Percentiles rank a stretch among this genome's conserved stretches.
Evolutionary conservation across 108 stramenopile species (phyloP).

Genomic region (Cylindrotheca closterium): DNA sequence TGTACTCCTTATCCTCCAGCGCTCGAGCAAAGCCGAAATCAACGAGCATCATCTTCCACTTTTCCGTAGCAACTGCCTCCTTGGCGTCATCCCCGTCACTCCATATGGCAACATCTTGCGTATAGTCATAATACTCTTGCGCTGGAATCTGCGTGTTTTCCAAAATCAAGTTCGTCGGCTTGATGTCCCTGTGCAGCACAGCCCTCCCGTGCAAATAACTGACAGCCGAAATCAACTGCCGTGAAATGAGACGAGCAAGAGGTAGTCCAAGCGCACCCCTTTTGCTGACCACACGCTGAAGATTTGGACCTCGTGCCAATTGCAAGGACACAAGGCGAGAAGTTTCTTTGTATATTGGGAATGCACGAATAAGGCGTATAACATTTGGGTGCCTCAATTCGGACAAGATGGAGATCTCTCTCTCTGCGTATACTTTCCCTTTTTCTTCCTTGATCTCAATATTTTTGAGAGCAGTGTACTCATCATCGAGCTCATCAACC

Average conservation of each 20-base stretch:
- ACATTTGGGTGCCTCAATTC: slow-evolving; percentile 80
- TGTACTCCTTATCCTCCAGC: slow-evolving; percentile 43
- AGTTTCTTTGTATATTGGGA: slow-evolving; percentile 44
- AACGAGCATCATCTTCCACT: slow-evolving; percentile 71
- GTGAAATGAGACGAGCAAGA: slow-evolving; percentile 59
- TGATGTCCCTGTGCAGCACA: slow-evolving; percentile 87
- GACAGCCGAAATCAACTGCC: slow-evolving; percentile 73
- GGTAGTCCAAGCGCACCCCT: slow-evolving; percentile 76
- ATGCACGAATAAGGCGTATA: slow-evolving; percentile 64
- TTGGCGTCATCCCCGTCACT: slow-evolving; percentile 60
- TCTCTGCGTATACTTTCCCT: slow-evolving; percentile 63
- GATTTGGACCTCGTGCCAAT: slow-evolving; percentile 69
- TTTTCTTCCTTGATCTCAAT: slow-evolving; percentile 66
- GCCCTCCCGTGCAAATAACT: slow-evolving; percentile 82
- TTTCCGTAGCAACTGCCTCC: slow-evolving; percentile 33
- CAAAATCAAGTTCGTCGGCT: slow-evolving; percentile 79
- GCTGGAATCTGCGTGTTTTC: slow-evolving; percentile 46
- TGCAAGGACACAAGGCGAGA: slow-evolving; percentile 66
- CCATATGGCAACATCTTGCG: slow-evolving; percentile 62
- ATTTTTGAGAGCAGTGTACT: slow-evolving; percentile 80
- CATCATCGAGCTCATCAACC: slow-evolving; percentile 44
- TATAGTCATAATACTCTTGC: slow-evolving; percentile 59
- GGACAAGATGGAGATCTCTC: slow-evolving; percentile 71
- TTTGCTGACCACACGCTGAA: slow-evolving; percentile 67
- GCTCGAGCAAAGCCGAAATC: slow-evolving; percentile 90